Evolutionary conservation across 2,329 filamentous ascomycete genomes (phyloP), one percentile per base, ranked within the genome.

Genomic region (Neofusicoccum parvum): DNA sequence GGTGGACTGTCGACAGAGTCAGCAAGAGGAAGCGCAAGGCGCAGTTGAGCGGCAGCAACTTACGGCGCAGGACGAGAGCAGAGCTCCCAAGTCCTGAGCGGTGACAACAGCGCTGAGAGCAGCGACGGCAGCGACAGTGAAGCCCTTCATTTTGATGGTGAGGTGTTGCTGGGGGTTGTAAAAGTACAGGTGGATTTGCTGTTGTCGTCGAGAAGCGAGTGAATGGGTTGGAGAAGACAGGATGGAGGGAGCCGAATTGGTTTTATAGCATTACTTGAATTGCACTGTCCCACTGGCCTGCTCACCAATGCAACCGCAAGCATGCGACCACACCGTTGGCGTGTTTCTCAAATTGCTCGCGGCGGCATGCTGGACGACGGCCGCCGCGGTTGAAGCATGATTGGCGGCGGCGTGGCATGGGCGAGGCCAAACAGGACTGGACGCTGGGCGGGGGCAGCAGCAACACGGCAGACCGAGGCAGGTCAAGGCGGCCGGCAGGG

Each of bases 11-110:
- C 12, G 5, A n/a, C 9, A 10, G 49, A 12, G 59, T 62, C 17
- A 62, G 46, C n/a, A 6, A 15, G 10, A 3, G 5, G 34, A 17
- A 10, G 14, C 2, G 15, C 3, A 3, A 4, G 5, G 9, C 45
- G 37, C 12, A 39, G 14, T 17, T 6, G 17, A 1, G 60, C 23
- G 1, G 15, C 1, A 17, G 27, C 27, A 27, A 36, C 60, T 1
- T 17, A 63, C 62, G n/a, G 62, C 62, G 50, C 62, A 64, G 41
- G 36, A 54, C 12, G 36, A 34, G n/a, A 64, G 62, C 11, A 64
- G 50, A 20, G 39, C 7, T 15, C 62, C 50, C 37, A 64, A 20
- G n/a, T 58, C 62, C 32, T 64, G 62, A 32, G 62, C 62, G 15
- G 43, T 34, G 17, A 49, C 50, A 37, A 39, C 43, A 34, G 62